Conservation (phyloP, 257 asterid species). For the Perilla frutescens region DNA sequence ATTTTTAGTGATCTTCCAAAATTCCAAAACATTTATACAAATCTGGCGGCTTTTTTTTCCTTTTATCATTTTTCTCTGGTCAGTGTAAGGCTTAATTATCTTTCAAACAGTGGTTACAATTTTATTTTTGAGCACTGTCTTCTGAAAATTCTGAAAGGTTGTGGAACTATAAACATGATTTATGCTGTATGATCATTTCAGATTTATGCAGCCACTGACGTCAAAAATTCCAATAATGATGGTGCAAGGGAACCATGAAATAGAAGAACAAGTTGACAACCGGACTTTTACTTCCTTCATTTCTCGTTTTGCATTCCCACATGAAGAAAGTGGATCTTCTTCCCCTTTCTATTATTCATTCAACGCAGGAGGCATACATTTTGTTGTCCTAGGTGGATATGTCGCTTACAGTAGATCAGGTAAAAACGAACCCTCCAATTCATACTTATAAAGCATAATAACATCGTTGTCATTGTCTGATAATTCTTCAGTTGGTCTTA, state of each 20-base stretch:
- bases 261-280: slow-evolving; percentile 74
- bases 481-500: slow-evolving; percentile 10
- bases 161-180: neutral
- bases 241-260: slow-evolving; percentile 96
- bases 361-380: slow-evolving; percentile 93
- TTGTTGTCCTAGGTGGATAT: slow-evolving; percentile 84
- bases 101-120: too few relatives aligned
- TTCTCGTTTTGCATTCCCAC: slow-evolving; percentile 90
- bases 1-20: neutral
- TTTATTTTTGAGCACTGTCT: too few relatives aligned
- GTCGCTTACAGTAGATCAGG: slow-evolving; percentile 70
- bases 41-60: neutral
- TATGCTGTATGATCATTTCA: slow-evolving; percentile 31
- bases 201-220: slow-evolving; percentile 86
- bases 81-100: too few relatives aligned
- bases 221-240: slow-evolving; percentile 91
- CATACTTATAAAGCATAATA: neutral
- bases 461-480: slow-evolving; percentile 2
- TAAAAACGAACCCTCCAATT: slow-evolving; percentile 25
- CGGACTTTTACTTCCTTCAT: slow-evolving; percentile 73
- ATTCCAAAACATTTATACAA: neutral
- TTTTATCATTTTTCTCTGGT: too few relatives aligned
- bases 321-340: slow-evolving; percentile 78
- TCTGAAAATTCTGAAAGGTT: neutral
- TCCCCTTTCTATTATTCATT: slow-evolving; percentile 87